Conservation (phyloP, 2,329 filamentous ascomycete species). For the Fusarium chaquense region DNA sequence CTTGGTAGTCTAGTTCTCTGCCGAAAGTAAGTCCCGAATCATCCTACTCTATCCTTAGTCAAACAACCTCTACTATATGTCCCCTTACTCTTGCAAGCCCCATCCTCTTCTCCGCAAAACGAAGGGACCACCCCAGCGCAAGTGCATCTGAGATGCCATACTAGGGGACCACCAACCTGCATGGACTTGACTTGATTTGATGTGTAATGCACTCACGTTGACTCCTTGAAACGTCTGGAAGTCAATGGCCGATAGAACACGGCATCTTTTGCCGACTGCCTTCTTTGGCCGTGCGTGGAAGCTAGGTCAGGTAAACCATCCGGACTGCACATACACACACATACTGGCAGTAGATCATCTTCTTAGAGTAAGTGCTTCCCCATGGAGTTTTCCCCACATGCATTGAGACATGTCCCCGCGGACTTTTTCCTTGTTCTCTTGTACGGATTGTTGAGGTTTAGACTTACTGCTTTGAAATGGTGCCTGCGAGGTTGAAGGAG, state of each 20-base stretch:
- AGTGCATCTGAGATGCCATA: constrained; percentile 13
- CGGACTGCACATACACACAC: not conserved
- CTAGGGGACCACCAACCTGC: not conserved
- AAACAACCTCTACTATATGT: not conserved
- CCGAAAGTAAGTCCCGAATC: constrained; percentile 17
- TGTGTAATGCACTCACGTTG: constrained; percentile 5
- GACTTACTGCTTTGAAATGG: not conserved
- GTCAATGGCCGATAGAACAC: constrained; percentile 14
- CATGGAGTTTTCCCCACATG: constrained; percentile 13
- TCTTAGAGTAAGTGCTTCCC: not conserved
- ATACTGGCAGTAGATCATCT: not conserved
- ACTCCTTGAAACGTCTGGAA: constrained; percentile 14
- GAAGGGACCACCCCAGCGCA: constrained; percentile 9
- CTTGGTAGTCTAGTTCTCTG: not conserved
- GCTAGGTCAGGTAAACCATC: not conserved
- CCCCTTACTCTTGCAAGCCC: not conserved
- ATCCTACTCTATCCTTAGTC: not conserved
- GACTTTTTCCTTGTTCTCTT: not conserved
- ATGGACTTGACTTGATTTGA: not conserved
- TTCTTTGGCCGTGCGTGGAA: constrained; percentile 1
- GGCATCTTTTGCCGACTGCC: not conserved
- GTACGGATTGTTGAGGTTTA: constrained; percentile 1
- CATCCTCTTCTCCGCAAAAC: constrained; percentile 15
- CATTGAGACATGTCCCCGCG: constrained; percentile 2
- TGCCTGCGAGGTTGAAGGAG: not conserved